Evolutionary conservation across 257 asterid species (phyloP), one percentile per base, ranked within the genome.

Genomic region (Solanum chilense): DNA sequence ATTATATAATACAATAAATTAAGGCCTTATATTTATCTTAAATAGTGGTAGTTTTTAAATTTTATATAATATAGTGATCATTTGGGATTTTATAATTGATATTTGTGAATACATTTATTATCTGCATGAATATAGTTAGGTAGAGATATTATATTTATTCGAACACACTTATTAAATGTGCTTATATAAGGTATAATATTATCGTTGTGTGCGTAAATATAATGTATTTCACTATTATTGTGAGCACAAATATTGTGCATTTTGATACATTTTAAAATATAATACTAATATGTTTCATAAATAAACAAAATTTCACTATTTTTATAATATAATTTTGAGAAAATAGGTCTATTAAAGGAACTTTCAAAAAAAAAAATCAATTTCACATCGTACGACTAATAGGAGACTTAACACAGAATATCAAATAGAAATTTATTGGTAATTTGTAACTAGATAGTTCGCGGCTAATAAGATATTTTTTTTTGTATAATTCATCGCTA

Each of bases 81-180:
- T 56, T 56, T 58, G 9, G 13, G 25, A 5, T 58, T 58, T 58
- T 21, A 21, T 21, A 8, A 3, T 12, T 21, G 12, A 58, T 58
- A 58, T 58, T 21, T 20, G 13, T 0, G 68, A 9, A 3, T 60
- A 60, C 0, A 21, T 12, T 60, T 21, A 21, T 58, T 58, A 58
- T 8, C 0, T 0, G 27, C 9, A 8, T 1, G 12, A 3, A 21
- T 21, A 21, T 3, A 58, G 27, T 20, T 58, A 58, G 27, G 0
- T 1, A 58, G 25, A 58, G 27, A 58, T 58, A 58, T 6, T 49
- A 3, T 58, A 58, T 10, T 18, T 21, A 58, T 3, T 5, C 5
- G 1, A 56, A 20, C 3, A 3, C 64, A 7, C n/a, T 56, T 18
- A 49, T 49, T 56, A 18, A 9, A 7, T 56, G n/a, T 2, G 3